Evolutionary conservation across 768 basidiomycete species (phyloP), one percentile per base, ranked within the genome.

Genomic region (Xerocomus potaroensis): DNA sequence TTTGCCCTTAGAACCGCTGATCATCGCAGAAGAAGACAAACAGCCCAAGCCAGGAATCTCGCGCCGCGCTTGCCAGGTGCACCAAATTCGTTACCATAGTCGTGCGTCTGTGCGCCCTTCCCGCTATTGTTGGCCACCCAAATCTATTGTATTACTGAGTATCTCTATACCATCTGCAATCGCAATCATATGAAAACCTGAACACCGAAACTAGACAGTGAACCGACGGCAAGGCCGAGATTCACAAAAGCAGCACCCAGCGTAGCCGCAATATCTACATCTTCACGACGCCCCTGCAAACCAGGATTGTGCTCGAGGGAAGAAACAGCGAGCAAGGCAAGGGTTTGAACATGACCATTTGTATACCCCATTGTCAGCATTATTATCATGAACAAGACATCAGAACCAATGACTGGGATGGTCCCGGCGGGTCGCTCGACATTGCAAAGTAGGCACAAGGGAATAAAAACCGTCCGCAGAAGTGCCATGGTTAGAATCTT

Each of bases 361-460:
- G 87, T 79, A 37, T 79, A 61, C n/a, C 88, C 91, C 60, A 93
- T 89, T 2, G 67, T 46, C 41, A 88, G 68, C 10, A 95, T 67
- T 43, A 93, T 77, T 21, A 79, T 26, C 79, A 94, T 81, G 70
- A 81, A 95, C 10, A 83, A 39, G 30, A 78, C 40, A 60, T 95
- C 91, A 2, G 90, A 92, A 65, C 70, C 82, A 70, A 94, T 83
- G 50, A 84, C 54, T 4, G 63, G 54, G 5, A 63, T 47, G 1
- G 40, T 43, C 24, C 59, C 47, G 2, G 68, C 54, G 24, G 72
- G 69, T 35, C 74, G 77, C 53, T 83, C 79, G 33, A 94, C 68
- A 60, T 96, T 96, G 74, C 92, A 95, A 67, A 85, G 72, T n/a
- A 95, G 74, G 66, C 95, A 85, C 33, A 93, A 58, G 24, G 91